Percentiles rank a stretch among this genome's conserved stretches.
Evolutionary conservation across 345 rosid genomes (phyloP).

Genomic region (Hibiscus syriacus): DNA sequence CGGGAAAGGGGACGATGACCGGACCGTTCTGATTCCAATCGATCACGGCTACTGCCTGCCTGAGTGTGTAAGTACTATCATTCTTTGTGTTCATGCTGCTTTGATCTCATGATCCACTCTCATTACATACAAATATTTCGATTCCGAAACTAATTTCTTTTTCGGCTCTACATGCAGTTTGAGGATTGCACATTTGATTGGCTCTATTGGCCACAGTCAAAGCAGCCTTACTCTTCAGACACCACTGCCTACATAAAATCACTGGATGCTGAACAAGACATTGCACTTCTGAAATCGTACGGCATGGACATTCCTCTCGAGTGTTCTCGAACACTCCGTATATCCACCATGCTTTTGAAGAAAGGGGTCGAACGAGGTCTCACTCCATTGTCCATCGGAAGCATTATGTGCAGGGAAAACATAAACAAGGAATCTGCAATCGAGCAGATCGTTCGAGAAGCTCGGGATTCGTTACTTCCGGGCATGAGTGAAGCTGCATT

Average conservation of each 20-base stretch:
- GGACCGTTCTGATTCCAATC: constrained; percentile 64
- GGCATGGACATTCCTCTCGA: constrained; percentile 66
- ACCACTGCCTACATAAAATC: constrained; percentile 55
- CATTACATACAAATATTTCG: too few species aligned
- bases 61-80: constrained; percentile 50
- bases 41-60: constrained; percentile 98
- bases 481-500: constrained; percentile 55
- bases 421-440: constrained; percentile 58
- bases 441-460: constrained; percentile 68
- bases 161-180: constrained; percentile 44
- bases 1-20: constrained; percentile 46
- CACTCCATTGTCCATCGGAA: constrained; percentile 69
- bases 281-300: constrained; percentile 48
- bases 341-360: constrained; percentile 89
- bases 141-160: too few species aligned
- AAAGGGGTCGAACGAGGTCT: constrained; percentile 71
- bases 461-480: constrained; percentile 51
- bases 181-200: constrained; percentile 97
- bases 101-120: too few species aligned
- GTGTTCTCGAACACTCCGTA: constrained; percentile 52
- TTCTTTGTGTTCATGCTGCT: too few species aligned
- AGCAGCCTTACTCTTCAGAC: constrained; percentile 48
- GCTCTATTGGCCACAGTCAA: constrained; percentile 97
- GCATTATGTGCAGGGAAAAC: constrained; percentile 78
- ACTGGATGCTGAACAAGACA: constrained; percentile 65